A percentile compares a stretch with the other conserved stretches of the same genome.
Conservation (phyloP, 2,329 filamentous ascomycete genomes). For the Arthrinium puccinioides region DNA sequence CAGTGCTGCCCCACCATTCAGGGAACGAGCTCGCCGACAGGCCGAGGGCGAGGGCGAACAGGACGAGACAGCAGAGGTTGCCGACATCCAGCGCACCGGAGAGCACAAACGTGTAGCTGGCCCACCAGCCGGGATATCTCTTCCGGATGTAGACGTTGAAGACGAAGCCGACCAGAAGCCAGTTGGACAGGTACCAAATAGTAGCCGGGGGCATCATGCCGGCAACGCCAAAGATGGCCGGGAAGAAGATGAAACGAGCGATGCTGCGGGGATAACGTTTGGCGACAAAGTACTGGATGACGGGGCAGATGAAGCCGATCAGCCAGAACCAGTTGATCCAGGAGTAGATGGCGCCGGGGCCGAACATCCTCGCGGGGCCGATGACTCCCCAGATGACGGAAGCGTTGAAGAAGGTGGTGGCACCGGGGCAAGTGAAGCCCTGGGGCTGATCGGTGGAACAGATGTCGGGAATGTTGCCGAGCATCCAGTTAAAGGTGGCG, state of each 20-base stretch:
- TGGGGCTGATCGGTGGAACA: slow-evolving; percentile 21
- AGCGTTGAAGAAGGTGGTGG: slow-evolving; percentile 24
- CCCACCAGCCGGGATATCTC: slow-evolving; percentile 23
- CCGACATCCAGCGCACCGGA: no score
- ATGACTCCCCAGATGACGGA: slow-evolving; percentile 26
- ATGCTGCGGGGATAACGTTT: slow-evolving; percentile 30
- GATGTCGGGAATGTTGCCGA: slow-evolving; percentile 20
- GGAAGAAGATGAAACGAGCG: slow-evolving; percentile 23
- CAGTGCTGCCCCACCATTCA: no score
- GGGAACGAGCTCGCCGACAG: no score
- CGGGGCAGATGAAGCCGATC: slow-evolving; percentile 22
- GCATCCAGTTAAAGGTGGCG: slow-evolving; percentile 30
- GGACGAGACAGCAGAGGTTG: no score
- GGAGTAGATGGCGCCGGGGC: slow-evolving; percentile 21
- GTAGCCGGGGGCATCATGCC: slow-evolving; percentile 25
- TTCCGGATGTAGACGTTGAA: slow-evolving; percentile 23
- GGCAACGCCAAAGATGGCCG: slow-evolving; percentile 24
- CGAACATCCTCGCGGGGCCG: slow-evolving; percentile 24
- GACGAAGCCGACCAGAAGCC: slow-evolving; percentile 23
- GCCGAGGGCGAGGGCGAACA: no score
- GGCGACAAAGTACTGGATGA: slow-evolving; percentile 21
- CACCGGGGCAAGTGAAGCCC: slow-evolving; percentile 21
- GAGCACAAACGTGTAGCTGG: no score
- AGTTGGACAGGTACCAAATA: slow-evolving; percentile 27
- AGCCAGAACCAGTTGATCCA: slow-evolving; percentile 23